Percentiles rank a stretch among this genome's conserved stretches.
Conservation (phyloP, 73 alveolate species). For the Paramecium primaurelia region DNA sequence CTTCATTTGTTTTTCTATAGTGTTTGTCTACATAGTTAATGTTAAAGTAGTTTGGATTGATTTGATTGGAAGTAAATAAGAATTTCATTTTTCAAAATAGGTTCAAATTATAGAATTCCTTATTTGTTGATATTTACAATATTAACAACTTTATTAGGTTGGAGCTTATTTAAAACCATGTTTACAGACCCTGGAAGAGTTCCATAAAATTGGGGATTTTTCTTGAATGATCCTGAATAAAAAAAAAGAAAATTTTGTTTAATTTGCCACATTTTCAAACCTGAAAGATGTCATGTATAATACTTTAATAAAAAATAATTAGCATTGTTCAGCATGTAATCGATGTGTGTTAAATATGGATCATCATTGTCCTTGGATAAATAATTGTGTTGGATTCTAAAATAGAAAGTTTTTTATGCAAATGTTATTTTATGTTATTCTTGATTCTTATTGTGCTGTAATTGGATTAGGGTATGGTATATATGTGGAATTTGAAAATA, state of each 20-base stretch:
- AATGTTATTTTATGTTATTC: conserved; percentile 77
- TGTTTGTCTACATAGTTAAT: conserved; percentile 7
- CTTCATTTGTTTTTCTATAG: conserved; percentile 33
- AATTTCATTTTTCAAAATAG: not conserved
- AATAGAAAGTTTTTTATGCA: conserved; percentile 91
- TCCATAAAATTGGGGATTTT: conserved; percentile 97
- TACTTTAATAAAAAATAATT: not conserved
- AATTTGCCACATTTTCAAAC: conserved; percentile 93
- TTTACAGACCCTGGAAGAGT: conserved; percentile 97
- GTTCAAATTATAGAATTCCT: not conserved
- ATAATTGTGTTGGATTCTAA: conserved; percentile 95
- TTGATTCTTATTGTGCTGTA: conserved; percentile 64
- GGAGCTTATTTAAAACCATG: conserved; percentile 89
- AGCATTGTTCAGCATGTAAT: conserved; percentile 96
- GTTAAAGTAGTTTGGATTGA: conserved; percentile 45
- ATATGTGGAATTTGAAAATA: conserved; percentile 8
- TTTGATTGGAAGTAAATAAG: not conserved
- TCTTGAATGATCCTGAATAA: conserved; percentile 89
- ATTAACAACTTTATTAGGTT: conserved; percentile 68
- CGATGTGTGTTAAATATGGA: conserved; percentile 97
- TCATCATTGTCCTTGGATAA: conserved; percentile 98
- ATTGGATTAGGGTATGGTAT: conserved; percentile 33
- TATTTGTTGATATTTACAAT: not conserved
- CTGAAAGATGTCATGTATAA: conserved; percentile 91
- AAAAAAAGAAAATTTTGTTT: conserved; percentile 90